Conservation (phyloP, 805 yeast species). For the Grigorovia humatica region DNA sequence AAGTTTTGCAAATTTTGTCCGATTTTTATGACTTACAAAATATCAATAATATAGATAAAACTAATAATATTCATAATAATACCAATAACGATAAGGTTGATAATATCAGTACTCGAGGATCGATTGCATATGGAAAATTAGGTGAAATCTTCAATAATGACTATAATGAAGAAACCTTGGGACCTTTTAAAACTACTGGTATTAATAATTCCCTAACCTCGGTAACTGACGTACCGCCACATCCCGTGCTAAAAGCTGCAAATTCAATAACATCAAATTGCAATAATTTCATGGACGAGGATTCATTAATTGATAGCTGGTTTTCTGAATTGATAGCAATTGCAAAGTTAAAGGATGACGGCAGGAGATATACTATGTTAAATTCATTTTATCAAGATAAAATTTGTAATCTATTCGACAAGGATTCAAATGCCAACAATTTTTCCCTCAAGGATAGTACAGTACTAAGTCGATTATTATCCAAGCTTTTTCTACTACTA, state of each 20-base stretch:
- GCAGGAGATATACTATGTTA: constrained; percentile 16
- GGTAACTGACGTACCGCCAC: neutral
- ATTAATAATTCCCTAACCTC: too few species aligned
- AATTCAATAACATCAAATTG: neutral
- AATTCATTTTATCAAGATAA: constrained; percentile 18
- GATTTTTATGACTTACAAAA: constrained; percentile 17
- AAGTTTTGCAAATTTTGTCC: constrained; percentile 27
- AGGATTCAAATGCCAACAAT: constrained; percentile 5
- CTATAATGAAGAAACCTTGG: neutral
- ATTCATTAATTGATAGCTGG: constrained; percentile 27
- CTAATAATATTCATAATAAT: neutral
- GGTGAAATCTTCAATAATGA: neutral
- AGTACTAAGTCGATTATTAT: constrained; percentile 30
- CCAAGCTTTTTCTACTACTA: constrained; percentile 64
- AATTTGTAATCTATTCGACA: constrained; percentile 11
- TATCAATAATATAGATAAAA: neutral
- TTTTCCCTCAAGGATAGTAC: neutral
- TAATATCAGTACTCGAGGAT: neutral
- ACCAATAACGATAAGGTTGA: neutral
- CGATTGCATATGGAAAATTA: neutral
- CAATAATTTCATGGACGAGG: constrained; percentile 4
- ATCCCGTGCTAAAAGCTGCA: neutral
- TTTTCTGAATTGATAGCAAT: constrained; percentile 24
- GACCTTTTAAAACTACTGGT: too few species aligned
- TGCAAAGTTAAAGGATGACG: constrained; percentile 23